Evolutionary conservation across 2,329 filamentous ascomycete species (phyloP).

Genomic region (Botrytis fragariae): DNA sequence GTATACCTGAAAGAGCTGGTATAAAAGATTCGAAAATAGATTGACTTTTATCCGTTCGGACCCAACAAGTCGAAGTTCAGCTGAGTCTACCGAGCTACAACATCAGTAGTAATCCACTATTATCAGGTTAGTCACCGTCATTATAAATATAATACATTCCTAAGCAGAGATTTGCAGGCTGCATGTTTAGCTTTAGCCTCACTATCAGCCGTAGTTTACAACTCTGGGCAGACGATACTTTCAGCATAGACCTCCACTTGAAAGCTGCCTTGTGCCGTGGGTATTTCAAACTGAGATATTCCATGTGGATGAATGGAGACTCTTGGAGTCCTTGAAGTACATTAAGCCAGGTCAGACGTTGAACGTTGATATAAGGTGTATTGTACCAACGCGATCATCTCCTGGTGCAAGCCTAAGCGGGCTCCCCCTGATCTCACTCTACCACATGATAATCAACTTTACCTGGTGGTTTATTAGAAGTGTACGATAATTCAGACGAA

Average conservation of each 20-base stretch:
- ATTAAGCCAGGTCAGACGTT: neutral
- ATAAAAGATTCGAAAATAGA: neutral
- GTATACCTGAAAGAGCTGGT: neutral
- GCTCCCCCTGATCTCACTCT: neutral
- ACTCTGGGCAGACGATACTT: neutral
- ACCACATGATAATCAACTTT: neutral
- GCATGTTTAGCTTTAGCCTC: neutral
- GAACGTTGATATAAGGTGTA: too few relatives aligned
- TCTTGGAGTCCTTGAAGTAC: neutral
- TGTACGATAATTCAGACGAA: neutral
- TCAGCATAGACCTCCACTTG: neutral
- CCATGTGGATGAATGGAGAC: neutral
- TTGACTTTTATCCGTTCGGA: neutral
- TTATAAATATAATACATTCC: fast-evolving
- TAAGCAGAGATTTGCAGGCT: too few relatives aligned
- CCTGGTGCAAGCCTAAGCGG: neutral
- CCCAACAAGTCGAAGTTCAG: neutral
- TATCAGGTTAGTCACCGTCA: neutral
- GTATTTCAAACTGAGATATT: neutral
- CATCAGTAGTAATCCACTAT: neutral
- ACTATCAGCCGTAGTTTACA: neutral
- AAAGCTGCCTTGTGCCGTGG: neutral
- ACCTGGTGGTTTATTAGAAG: neutral
- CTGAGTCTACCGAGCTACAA: neutral
- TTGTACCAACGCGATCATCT: neutral